Base-by-base conservation (phyloP, 805 yeast species). In the Candida fluviatilis region DNA sequence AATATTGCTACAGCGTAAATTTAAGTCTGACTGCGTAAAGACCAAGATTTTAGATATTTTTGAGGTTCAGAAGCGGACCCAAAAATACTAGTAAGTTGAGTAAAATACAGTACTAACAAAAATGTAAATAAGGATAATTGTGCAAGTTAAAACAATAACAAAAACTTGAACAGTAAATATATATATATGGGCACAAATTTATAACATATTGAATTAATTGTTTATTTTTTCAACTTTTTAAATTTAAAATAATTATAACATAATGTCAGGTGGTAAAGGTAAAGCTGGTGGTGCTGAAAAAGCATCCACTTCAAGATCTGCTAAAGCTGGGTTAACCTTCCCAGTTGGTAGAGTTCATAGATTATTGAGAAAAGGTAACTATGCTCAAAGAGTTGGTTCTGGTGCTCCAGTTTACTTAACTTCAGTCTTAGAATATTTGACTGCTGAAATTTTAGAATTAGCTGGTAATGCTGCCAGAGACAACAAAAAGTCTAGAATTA, bases 391-490 rank as follows among this genome's bases (percentile, higher is more conserved):
- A 66, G 70, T 69, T 49, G 75, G 75, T 57, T 67, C 73, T 43
- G 75, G 75, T 64, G 75, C 75, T 45, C 75, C 75, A 54, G 75
- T 69, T 37, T 69, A 69, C 63, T 66, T 69, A 55, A 69, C 75
- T 47, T 66, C 75, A 34, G 75, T 69, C 37, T 66, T 69, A 55
- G 75, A 69, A 58, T 69, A 69, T 59, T 68, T 69, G 58, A 62
- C 72, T 40, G 75, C 75, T 43, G 75, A 69, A 66, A 69, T 69
- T 49, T 69, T 69, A 55, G 75, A 69, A 60, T 69, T 69, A 58
- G 73, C 75, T 42, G 75, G 75, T 64, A 69, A 69, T 58, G 75
- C 75, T 39, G 75, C 75, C 45, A 66, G 75, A 66, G 75, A 69
- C 60, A 69, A 69, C 67, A 69, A 69, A 61, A 69, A 69, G 60